Base-by-base conservation (phyloP, 2,329 filamentous ascomycete genomes). In the Thielaviopsis ethacetica region DNA sequence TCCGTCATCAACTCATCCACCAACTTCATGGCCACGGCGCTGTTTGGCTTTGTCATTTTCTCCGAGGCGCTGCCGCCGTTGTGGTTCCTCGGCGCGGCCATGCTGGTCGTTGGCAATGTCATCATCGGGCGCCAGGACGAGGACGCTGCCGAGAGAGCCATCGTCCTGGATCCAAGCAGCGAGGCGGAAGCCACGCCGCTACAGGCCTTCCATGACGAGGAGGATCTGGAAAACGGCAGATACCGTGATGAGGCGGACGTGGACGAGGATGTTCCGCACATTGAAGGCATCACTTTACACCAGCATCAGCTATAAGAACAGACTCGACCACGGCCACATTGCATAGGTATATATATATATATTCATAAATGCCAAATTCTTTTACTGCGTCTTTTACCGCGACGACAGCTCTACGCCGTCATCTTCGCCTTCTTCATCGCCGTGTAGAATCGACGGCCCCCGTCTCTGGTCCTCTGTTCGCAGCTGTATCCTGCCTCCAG, bases 1-100 rank as follows among this genome's bases (percentile, higher is more conserved):
- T 85, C 82, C 64, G 85, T 91, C 68, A 82, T 91, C 69, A 91
- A 91, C 70, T 91, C 87, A 2, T 88, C 85, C 15, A 78, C 85
- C 59, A 91, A 91, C 71, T 91, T 91, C 69, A 78, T 91, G 71
- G 71, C 89, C 62, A 91, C 87, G 0, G 87, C 87, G 7, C 63
- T 91, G 6, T 73, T 91, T 21, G 86, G 87, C 26, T 74, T 80
- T 55, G 69, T 80, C 60, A 81, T 91, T 64, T 91, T 91, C 69
- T 76, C 79, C 22, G 87, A 91, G 71, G 71, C 75, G 1, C 71
- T 91, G 27, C 85, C 86, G 0, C 81, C 80, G 10, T 71, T 89
- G 49, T 91, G 87, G 87, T 91, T 85, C 82, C 71, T 82, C 5
- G 87, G 87, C 13, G 87, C 87, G 0, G 73, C 79, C 3, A 70